Percentiles rank a stretch among this genome's conserved stretches.
Evolutionary conservation across 2,329 filamentous ascomycete genomes (phyloP).

Genomic region (Claviceps paspali): DNA sequence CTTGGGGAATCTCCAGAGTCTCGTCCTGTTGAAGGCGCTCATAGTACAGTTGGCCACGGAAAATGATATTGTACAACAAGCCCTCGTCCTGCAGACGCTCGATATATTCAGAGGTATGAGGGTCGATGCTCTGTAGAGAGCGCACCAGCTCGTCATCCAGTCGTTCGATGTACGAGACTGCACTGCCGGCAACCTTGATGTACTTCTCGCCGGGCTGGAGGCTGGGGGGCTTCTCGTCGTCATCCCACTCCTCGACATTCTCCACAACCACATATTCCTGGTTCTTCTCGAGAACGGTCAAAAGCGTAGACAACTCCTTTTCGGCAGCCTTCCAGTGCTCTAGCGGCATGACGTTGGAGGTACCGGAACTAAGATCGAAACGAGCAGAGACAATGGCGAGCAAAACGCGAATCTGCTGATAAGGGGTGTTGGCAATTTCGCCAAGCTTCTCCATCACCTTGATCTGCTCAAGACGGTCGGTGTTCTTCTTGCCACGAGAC

Average conservation of each 20-base stretch:
- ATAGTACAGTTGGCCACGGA: constrained; percentile 76
- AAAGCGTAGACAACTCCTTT: constrained; percentile 64
- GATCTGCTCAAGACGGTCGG: constrained; percentile 87
- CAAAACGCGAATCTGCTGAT: constrained; percentile 86
- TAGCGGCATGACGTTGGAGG: constrained; percentile 69
- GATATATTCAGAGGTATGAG: constrained; percentile 97
- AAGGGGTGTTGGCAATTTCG: constrained; percentile 78
- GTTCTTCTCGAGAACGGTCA: constrained; percentile 66
- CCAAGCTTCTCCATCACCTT: constrained; percentile 91
- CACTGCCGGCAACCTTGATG: constrained; percentile 83
- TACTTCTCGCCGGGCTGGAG: constrained; percentile 60
- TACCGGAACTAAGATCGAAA: constrained; percentile 76
- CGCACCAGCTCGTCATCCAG: constrained; percentile 94
- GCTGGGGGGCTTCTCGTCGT: constrained; percentile 83
- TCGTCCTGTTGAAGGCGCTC: constrained; percentile 61
- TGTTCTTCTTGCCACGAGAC: constrained; percentile 97
- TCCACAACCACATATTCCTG: constrained; percentile 76
- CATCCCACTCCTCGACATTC: constrained; percentile 94
- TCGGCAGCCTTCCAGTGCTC: constrained; percentile 96
- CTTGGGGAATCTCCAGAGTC: constrained; percentile 61
- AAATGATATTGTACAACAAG: constrained; percentile 79
- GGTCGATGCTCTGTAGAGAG: constrained; percentile 94
- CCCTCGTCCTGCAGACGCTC: constrained; percentile 87
- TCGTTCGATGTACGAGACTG: constrained; percentile 88
- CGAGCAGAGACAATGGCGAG: constrained; percentile 83